A percentile compares a stretch with the other conserved stretches of the same genome.
Evolutionary conservation across 805 yeast genomes (phyloP).

Genomic region (Ogataea pignaliae): DNA sequence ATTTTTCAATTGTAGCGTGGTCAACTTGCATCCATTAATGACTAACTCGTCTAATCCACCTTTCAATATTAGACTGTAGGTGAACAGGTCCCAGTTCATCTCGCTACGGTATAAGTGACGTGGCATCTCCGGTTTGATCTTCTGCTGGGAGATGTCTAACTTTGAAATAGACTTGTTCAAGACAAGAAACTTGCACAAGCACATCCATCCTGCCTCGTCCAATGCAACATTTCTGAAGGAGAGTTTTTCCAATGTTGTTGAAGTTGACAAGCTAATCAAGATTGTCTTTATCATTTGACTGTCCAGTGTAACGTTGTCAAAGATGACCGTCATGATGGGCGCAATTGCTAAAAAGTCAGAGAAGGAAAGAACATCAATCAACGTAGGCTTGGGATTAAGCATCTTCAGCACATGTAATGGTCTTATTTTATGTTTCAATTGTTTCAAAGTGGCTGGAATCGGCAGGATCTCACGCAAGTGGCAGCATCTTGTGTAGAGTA

Average conservation of each 20-base stretch:
- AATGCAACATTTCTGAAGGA: constrained; percentile 54
- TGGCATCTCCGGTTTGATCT: constrained; percentile 42
- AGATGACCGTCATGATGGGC: constrained; percentile 50
- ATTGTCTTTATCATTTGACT: constrained; percentile 50
- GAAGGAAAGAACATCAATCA: constrained; percentile 53
- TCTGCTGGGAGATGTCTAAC: constrained; percentile 54
- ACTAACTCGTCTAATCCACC: constrained; percentile 58
- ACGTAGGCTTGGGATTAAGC: constrained; percentile 54
- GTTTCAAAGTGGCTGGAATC: constrained; percentile 49
- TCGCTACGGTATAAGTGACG: constrained; percentile 35
- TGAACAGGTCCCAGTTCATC: constrained; percentile 52
- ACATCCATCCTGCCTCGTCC: constrained; percentile 47
- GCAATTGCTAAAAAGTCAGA: constrained; percentile 54
- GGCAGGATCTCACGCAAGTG: constrained; percentile 46
- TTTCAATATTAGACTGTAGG: constrained; percentile 35
- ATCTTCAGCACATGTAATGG: constrained; percentile 53
- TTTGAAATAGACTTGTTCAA: constrained; percentile 40
- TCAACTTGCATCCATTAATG: constrained; percentile 50
- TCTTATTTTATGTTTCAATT: constrained; percentile 44
- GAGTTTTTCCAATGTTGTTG: constrained; percentile 43
- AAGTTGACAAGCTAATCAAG: constrained; percentile 41
- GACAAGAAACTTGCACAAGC: constrained; percentile 44
- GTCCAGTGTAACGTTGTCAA: constrained; percentile 53
- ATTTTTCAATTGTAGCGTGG: constrained; percentile 36
- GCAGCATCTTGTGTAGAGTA: constrained; percentile 46